These are phyloP conservation scores for Trichothecium roseum DNA, from an alignment of 2,329 filamentous ascomycete species.

Conservation along the genomic window DNA sequence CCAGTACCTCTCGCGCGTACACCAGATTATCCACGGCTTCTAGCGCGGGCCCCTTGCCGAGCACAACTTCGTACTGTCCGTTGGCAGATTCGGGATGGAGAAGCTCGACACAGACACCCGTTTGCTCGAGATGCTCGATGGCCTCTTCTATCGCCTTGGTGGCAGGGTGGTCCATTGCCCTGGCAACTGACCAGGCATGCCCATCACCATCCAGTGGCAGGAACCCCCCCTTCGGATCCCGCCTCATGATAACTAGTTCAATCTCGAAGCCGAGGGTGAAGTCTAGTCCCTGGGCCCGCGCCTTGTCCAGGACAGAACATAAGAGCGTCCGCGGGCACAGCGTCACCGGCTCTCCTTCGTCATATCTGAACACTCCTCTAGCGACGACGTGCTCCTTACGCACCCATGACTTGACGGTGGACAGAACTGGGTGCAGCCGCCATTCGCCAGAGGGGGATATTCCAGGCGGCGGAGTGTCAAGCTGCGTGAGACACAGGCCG, in stretches of 20 bases:
- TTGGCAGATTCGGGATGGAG: constrained; percentile 64
- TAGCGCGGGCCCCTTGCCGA: constrained; percentile 52
- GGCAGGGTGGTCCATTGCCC: constrained; percentile 46
- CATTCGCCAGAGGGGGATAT: constrained; percentile 54
- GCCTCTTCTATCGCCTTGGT: constrained; percentile 56
- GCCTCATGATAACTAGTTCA: constrained; percentile 62
- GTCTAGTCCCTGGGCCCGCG: constrained; percentile 40
- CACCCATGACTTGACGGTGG: constrained; percentile 48
- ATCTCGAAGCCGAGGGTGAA: constrained; percentile 73
- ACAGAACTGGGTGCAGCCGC: constrained; percentile 54
- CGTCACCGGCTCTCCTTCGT: constrained; percentile 35
- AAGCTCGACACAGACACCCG: constrained; percentile 59
- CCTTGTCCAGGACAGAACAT: constrained; percentile 38
- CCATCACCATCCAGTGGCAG: constrained; percentile 42
- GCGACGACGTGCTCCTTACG: constrained; percentile 53
- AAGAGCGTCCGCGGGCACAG: constrained; percentile 60
- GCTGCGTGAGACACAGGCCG: constrained; percentile 56
- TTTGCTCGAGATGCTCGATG: constrained; percentile 43
- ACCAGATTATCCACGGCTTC: constrained; percentile 62
- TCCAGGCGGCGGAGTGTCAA: constrained; percentile 46
- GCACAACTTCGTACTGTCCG: constrained; percentile 69
- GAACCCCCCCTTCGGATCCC: constrained; percentile 19
- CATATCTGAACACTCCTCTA: constrained; percentile 54
- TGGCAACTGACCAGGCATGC: constrained; percentile 62
- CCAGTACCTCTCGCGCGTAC: constrained; percentile 60